phyloP scores from a whole-genome alignment of 2,329 filamentous ascomycete species.

The Chaetothyriales sp. region DNA sequence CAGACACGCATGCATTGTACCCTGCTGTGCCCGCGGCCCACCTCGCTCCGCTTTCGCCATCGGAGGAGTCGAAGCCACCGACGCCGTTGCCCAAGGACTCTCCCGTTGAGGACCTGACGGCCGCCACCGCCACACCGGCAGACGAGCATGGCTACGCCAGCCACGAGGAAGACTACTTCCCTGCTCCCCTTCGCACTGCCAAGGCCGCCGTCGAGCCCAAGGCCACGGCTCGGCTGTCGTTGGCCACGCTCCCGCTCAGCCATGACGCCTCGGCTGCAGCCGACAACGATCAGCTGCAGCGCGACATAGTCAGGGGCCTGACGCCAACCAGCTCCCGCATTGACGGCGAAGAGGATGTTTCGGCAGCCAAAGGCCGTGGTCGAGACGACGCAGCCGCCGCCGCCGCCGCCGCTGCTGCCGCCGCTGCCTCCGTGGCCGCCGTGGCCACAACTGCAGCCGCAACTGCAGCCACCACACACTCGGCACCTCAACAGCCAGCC shows the following conservation, averaged over 20 bases:
- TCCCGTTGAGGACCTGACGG: not conserved
- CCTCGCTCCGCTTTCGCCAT: not conserved
- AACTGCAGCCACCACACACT: not conserved
- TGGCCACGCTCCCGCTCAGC: conserved; percentile 24
- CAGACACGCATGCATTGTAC: conserved; percentile 20
- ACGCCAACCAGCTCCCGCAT: conserved; percentile 22
- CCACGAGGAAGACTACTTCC: conserved; percentile 18
- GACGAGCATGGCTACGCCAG: not conserved
- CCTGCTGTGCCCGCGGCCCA: not conserved
- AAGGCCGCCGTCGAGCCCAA: conserved; percentile 5
- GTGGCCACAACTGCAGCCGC: not conserved
- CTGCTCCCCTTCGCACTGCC: conserved; percentile 15
- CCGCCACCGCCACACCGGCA: not conserved
- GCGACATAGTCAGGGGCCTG: conserved; percentile 36
- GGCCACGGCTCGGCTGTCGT: conserved; percentile 20
- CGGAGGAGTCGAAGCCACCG: not conserved
- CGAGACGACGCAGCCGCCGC: not conserved
- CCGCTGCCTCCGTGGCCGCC: not conserved
- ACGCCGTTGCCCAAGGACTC: conserved; percentile 1
- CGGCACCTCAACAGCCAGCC: not conserved
- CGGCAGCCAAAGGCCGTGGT: not conserved
- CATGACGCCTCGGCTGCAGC: conserved; percentile 24
- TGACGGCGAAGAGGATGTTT: not conserved
- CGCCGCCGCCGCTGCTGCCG: too few relatives aligned
- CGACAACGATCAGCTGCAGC: conserved; percentile 32